Percentiles rank a stretch among this genome's conserved stretches.
Conservation (phyloP, 1,284 basidiomycete species). For the Papiliotrema laurentii region DNA sequence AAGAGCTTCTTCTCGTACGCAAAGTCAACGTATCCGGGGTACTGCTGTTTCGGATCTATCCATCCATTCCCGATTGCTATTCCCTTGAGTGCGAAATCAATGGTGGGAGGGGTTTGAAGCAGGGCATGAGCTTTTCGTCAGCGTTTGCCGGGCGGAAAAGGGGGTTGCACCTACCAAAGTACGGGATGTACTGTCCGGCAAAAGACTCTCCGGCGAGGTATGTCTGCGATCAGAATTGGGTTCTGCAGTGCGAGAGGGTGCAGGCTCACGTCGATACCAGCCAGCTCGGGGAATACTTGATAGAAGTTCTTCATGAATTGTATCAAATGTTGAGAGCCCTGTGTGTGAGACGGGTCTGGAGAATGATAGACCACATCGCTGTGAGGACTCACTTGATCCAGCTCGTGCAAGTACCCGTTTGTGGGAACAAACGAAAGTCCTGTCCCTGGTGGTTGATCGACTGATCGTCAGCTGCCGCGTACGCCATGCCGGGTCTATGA, state of each 20-base stretch:
- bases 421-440: constrained; percentile 88
- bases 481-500: not conserved
- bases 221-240: constrained; percentile 56
- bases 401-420: constrained; percentile 74
- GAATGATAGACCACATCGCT: too few species aligned
- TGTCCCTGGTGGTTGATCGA: constrained; percentile 95
- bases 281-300: constrained; percentile 82
- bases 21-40: constrained; percentile 85
- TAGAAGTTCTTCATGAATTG: constrained; percentile 86
- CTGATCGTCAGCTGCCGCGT: constrained; percentile 47
- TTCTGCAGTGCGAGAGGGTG: not conserved
- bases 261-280: constrained; percentile 70
- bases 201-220: constrained; percentile 91
- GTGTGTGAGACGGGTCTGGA: too few species aligned
- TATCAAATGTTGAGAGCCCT: constrained; percentile 76
- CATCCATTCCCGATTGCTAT: constrained; percentile 94
- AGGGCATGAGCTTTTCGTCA: constrained; percentile 65
- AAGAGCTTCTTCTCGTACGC: constrained; percentile 74
- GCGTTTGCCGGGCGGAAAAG: constrained; percentile 1
- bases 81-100: constrained; percentile 61
- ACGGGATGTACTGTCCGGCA: constrained; percentile 99
- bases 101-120: constrained; percentile 59
- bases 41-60: constrained; percentile 87
- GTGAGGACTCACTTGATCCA: constrained; percentile 63
- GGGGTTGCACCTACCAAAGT: constrained; percentile 62